These are phyloP conservation scores for Pichia sp. DNA, from an alignment of 1,139 yeast genomes.

Conservation along the genomic window DNA sequence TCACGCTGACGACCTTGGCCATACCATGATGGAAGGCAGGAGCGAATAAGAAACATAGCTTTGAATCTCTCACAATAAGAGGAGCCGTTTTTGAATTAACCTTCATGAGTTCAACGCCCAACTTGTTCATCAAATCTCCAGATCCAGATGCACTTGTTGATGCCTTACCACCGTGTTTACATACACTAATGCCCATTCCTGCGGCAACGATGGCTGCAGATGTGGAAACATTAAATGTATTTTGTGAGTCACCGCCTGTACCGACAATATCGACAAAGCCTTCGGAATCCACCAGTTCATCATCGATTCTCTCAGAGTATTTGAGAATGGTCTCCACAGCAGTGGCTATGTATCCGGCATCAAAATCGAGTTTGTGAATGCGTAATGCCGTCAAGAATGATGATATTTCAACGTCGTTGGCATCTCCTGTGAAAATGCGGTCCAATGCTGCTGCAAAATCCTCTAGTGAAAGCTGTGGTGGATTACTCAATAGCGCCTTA, in stretches of 20 bases:
- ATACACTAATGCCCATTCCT: slow-evolving; percentile 67
- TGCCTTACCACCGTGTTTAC: slow-evolving; percentile 97
- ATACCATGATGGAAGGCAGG: slow-evolving; percentile 95
- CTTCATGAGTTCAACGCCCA: slow-evolving; percentile 71
- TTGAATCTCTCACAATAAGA: slow-evolving; percentile 43
- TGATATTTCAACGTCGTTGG: slow-evolving; percentile 66
- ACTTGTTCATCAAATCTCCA: slow-evolving; percentile 70
- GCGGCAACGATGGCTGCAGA: slow-evolving; percentile 92
- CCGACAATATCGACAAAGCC: slow-evolving; percentile 90
- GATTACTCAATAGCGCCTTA: slow-evolving; percentile 50
- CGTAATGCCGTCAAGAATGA: slow-evolving; percentile 75
- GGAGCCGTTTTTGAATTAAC: slow-evolving; percentile 66
- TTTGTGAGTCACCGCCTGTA: slow-evolving; percentile 97
- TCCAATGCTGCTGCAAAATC: slow-evolving; percentile 59
- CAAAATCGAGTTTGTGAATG: slow-evolving; percentile 69
- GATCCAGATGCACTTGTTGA: slow-evolving; percentile 90
- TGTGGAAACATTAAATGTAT: slow-evolving; percentile 93
- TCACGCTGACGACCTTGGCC: slow-evolving; percentile 72
- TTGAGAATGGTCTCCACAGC: slow-evolving; percentile 69
- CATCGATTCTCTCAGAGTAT: slow-evolving; percentile 47
- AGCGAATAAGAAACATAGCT: slow-evolving; percentile 78
- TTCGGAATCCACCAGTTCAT: slow-evolving; percentile 34
- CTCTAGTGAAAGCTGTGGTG: slow-evolving; percentile 51
- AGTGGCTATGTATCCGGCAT: slow-evolving; percentile 74
- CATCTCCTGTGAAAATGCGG: slow-evolving; percentile 49